A percentile compares a stretch with the other conserved stretches of the same genome.
These are phyloP conservation scores for Cystobasidium pallidum DNA, from an alignment of 1,284 basidiomycete genomes.

Conservation along the genomic window DNA sequence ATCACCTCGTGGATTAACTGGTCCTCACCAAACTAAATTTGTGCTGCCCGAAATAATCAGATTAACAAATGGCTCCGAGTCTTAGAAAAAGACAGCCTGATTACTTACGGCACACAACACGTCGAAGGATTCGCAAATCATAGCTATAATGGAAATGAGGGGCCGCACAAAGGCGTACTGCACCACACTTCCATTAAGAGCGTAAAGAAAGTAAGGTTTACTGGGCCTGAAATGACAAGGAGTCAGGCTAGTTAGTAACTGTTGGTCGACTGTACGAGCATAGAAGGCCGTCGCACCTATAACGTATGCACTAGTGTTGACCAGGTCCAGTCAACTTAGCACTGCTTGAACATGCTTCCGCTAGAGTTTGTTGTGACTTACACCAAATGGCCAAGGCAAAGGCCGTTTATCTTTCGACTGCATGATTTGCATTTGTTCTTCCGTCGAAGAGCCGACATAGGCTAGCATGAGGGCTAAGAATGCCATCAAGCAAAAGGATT, in stretches of 20 bases:
- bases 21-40: slow-evolving; percentile 1
- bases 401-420: slow-evolving; percentile 75
- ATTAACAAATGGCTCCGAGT: background rate
- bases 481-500: slow-evolving; percentile 49
- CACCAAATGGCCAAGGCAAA: slow-evolving; percentile 70
- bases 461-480: slow-evolving; percentile 72
- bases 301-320: slow-evolving; percentile 11
- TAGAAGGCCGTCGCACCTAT: background rate
- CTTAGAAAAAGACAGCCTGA: slow-evolving; percentile 7
- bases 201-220: slow-evolving; percentile 87
- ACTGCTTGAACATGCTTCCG: too few relatives aligned
- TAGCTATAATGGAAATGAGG: slow-evolving; percentile 69
- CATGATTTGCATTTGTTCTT: slow-evolving; percentile 65
- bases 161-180: slow-evolving; percentile 74
- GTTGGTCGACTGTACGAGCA: too few relatives aligned
- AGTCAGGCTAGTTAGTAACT: background rate
- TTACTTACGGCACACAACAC: slow-evolving; percentile 64
- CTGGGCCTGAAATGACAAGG: slow-evolving; percentile 64
- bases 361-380: background rate
- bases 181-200: slow-evolving; percentile 67
- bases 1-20: too few relatives aligned
- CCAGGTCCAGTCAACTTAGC: too few relatives aligned
- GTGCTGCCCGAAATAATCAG: background rate
- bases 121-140: slow-evolving; percentile 69
- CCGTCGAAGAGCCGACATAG: slow-evolving; percentile 72